A percentile compares a stretch with the other conserved stretches of the same genome.
phyloP scores from a whole-genome alignment of 129 eudicot species.

The Solidago caesia region DNA sequence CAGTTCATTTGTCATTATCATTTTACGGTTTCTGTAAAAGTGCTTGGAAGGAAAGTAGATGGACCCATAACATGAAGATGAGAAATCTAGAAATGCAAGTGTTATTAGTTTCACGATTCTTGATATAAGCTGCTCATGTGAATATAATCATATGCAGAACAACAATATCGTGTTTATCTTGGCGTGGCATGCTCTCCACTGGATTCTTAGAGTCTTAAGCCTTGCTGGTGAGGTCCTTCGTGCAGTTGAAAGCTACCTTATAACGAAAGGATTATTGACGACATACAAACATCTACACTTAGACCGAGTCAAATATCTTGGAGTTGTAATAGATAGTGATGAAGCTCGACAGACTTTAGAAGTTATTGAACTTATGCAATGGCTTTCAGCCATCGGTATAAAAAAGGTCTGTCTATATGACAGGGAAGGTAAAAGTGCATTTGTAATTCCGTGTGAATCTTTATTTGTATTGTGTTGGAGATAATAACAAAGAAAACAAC shows the following conservation, averaged over 20 bases:
- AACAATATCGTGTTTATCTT: constrained; percentile 34
- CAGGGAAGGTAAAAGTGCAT: constrained; percentile 53
- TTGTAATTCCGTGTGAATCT: neutral
- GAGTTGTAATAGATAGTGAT: constrained; percentile 78
- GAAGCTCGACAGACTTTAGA: constrained; percentile 64
- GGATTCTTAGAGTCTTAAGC: constrained; percentile 50
- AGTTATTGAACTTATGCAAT: constrained; percentile 62
- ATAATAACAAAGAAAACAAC: neutral
- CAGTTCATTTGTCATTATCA: neutral
- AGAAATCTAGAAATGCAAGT: neutral
- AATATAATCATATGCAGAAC: neutral
- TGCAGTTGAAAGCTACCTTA: constrained; percentile 57
- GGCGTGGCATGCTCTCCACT: constrained; percentile 60
- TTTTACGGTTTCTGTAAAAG: neutral
- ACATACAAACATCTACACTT: constrained; percentile 47
- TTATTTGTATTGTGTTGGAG: neutral
- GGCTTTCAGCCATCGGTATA: constrained; percentile 71
- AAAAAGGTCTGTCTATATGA: constrained; percentile 84
- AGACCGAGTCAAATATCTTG: constrained; percentile 63
- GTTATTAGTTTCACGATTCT: neutral
- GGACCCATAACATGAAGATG: constrained; percentile 4
- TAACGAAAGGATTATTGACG: constrained; percentile 51
- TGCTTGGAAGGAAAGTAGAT: neutral
- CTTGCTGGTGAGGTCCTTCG: constrained; percentile 36
- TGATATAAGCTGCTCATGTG: neutral